Base-by-base conservation (phyloP, 495 filamentous ascomycete genomes). In the Annulohypoxylon moriforme region DNA sequence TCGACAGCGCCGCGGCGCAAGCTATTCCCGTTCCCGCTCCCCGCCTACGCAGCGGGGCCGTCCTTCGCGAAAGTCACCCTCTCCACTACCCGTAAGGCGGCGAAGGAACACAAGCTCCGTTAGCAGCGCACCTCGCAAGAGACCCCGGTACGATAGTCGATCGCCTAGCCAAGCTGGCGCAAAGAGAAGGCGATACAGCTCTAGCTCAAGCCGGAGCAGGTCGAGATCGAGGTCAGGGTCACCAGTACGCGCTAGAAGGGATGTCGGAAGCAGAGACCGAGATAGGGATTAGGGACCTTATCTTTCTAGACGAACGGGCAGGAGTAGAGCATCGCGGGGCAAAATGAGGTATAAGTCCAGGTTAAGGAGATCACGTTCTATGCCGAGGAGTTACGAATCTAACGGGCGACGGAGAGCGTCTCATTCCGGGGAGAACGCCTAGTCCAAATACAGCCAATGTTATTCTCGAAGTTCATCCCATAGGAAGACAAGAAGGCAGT, bases 131-230 rank as follows among this genome's bases (percentile, higher is more conserved):
- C 63, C 67, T 20, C 59, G 60, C 24, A 64, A 75, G 55, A 33
- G 71, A 47, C 40, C 62, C 13, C 59, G 75, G 42, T 64, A 57
- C 40, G 59, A 77, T 33, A 65, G 68, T 56, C 57, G 67, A 38
- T 58, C 67, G 13, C 59, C 63, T 49, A 73, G 63, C 11, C 59
- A 71, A 22, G 69, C 44, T 4, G 67, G 20, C 20, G 42, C 47
- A 20, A 75, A 79, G 57, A 72, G 72, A 38, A 77, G 79, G 53
- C 74, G 79, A 31, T 72, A 72, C 34, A 73, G 76, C 49, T 73
- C 64, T 18, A 74, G 75, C 68, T 60, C 68, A n/a, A 72, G 50
- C n/a, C 5, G n/a, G 29, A 33, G 64, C 24, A 52, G 68, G 42
- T 72, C 72, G 24, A 53, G 47, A 33, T 62, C 71, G 6, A 9